These are phyloP conservation scores for Funneliformis caledonium DNA, from an alignment of 371 early-diverging fungal genomes.

Conservation along the genomic window DNA sequence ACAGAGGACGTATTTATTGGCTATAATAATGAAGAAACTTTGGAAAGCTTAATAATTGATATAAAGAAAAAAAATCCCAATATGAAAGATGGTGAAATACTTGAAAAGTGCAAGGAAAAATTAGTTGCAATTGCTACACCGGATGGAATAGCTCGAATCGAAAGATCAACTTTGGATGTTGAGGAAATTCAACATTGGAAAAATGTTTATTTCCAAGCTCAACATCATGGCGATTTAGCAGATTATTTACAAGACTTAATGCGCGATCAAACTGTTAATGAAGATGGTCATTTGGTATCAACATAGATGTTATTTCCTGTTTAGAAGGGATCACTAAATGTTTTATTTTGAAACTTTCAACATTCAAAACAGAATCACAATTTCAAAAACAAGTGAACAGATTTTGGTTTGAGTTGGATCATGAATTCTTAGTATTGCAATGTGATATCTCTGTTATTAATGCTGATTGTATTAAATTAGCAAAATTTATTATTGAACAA, in stretches of 20 bases:
- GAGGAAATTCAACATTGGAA: slow-evolving; percentile 29
- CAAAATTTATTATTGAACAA: slow-evolving; percentile 36
- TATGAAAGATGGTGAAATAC: not conserved
- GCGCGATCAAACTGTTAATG: not conserved
- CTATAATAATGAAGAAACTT: slow-evolving; percentile 27
- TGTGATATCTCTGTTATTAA: slow-evolving; percentile 34
- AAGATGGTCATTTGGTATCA: slow-evolving; percentile 23
- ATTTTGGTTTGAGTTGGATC: slow-evolving; percentile 36
- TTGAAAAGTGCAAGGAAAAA: slow-evolving; percentile 18
- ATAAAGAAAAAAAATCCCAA: not conserved
- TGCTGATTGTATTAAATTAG: slow-evolving; percentile 35
- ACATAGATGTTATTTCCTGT: slow-evolving; percentile 18
- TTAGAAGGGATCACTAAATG: not conserved
- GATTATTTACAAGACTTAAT: slow-evolving; percentile 21
- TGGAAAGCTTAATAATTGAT: slow-evolving; percentile 32
- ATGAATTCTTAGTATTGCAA: slow-evolving; percentile 36
- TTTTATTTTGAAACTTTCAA: slow-evolving; percentile 29
- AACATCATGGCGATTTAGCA: slow-evolving; percentile 12
- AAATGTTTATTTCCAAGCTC: slow-evolving; percentile 10
- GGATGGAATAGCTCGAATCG: slow-evolving; percentile 21
- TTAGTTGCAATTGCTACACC: slow-evolving; percentile 33
- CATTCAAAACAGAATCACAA: slow-evolving; percentile 38
- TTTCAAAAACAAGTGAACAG: not conserved
- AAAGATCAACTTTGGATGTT: slow-evolving; percentile 12
- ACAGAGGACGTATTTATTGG: slow-evolving; percentile 19